Evolutionary conservation across 495 filamentous ascomycete species (phyloP), one percentile per base, ranked within the genome.

Genomic region (Oleoguttula mirabilis): DNA sequence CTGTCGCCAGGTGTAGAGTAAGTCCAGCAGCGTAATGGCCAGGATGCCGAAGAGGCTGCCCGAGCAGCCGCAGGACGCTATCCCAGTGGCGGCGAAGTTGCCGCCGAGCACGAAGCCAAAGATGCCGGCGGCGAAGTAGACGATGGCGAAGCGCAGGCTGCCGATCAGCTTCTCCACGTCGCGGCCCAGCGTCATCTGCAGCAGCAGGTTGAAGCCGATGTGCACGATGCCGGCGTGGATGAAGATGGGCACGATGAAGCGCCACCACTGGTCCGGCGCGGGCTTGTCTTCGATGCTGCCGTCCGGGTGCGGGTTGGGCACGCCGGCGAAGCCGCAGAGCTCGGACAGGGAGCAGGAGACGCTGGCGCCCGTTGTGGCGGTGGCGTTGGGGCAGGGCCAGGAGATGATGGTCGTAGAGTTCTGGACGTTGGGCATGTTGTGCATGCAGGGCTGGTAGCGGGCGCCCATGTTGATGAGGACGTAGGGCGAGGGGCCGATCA

Each of bases 381-480:
- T 92, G 6, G 79, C 65, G 55, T 80, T 79, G 1, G 88, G 88
- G 55, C 88, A 95, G 1, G 74, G 77, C 69, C 79, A 93, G 8
- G 47, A 43, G 34, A 79, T 65, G 3, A 53, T 39, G 16, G 64
- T 58, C 25, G 67, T 71, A 3, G 64, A 53, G 44, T 76, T 62
- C 51, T 87, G 78, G 10, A 90, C 63, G 3, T 71, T 70, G 16
- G 73, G 60, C 11, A 81, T 73, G 43, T 76, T 81, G 63, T 86
- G 87, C 90, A 98, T 98, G 60, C 90, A 98, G 4, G 88, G 84
- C 4, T 84, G 75, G 58, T 81, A 98, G 20, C 88, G 76, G 24
- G 88, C 84, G 44, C 90, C 90, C 86, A 96, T 93, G 57, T 90
- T 92, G 61, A 98, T 93, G 48, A 90, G 77, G 21, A 96, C 72